phyloP scores from a whole-genome alignment of 2,329 filamentous ascomycete species.

The Verruconis gallopava region DNA sequence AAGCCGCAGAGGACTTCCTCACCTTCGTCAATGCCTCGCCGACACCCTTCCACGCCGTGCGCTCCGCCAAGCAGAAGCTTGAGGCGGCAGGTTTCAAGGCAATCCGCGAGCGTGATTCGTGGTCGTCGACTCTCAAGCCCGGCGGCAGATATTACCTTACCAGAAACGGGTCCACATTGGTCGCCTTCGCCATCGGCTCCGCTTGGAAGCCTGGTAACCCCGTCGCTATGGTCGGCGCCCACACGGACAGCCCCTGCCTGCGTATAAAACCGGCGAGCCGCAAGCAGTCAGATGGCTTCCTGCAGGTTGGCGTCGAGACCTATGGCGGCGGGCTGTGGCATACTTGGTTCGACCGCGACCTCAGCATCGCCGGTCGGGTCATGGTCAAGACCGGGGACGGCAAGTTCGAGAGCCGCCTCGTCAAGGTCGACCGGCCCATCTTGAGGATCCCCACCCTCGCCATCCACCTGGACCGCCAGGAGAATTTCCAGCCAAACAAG shows the following conservation, averaged over 20 bases:
- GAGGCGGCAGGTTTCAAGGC: slow-evolving; percentile 73
- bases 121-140: slow-evolving; percentile 64
- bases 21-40: slow-evolving; percentile 91
- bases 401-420: slow-evolving; percentile 66
- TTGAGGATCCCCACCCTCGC: slow-evolving; percentile 86
- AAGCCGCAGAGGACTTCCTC: slow-evolving; percentile 65
- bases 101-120: slow-evolving; percentile 82
- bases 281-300: slow-evolving; percentile 70
- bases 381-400: slow-evolving; percentile 65
- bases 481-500: slow-evolving; percentile 89
- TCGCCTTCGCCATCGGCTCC: slow-evolving; percentile 81
- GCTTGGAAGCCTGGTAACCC: slow-evolving; percentile 88
- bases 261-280: slow-evolving; percentile 91
- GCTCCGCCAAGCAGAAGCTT: slow-evolving; percentile 61
- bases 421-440: slow-evolving; percentile 84
- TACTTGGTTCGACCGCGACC: slow-evolving; percentile 92
- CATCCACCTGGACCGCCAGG: slow-evolving; percentile 79
- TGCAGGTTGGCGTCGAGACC: slow-evolving; percentile 91
- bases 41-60: slow-evolving; percentile 94
- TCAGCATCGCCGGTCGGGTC: slow-evolving; percentile 78
- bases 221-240: slow-evolving; percentile 83
- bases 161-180: slow-evolving; percentile 80
- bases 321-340: slow-evolving; percentile 97
- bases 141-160: slow-evolving; percentile 96
- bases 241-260: slow-evolving; percentile 88